phyloP scores from a whole-genome alignment of 352 stramenopile species.

The Globisporangium lucens region DNA sequence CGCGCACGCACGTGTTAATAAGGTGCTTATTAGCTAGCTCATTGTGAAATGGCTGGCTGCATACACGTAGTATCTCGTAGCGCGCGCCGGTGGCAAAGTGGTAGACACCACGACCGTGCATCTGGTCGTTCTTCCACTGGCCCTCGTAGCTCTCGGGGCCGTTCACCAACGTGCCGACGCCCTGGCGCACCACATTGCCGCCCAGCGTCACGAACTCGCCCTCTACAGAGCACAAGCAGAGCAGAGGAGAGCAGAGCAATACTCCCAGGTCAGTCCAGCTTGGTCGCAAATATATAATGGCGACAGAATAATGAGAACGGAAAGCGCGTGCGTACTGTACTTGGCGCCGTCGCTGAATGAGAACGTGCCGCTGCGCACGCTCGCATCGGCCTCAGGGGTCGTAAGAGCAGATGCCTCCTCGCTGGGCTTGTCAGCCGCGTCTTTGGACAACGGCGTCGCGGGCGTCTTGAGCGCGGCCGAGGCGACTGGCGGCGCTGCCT shows the following conservation, averaged over 20 bases:
- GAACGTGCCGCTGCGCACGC: conserved; percentile 46
- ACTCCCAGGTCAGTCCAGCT: neutral
- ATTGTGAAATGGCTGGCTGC: neutral
- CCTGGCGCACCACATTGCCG: conserved; percentile 53
- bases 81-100: conserved; percentile 60
- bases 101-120: conserved; percentile 67
- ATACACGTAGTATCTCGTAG: conserved; percentile 43
- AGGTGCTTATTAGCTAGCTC: neutral
- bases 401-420: conserved; percentile 18
- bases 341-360: conserved; percentile 64
- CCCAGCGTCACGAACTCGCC: conserved; percentile 38
- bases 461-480: conserved; percentile 11
- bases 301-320: conserved; percentile 6
- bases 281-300: neutral
- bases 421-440: conserved; percentile 17
- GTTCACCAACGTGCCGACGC: conserved; percentile 40
- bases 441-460: conserved; percentile 8
- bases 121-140: conserved; percentile 58
- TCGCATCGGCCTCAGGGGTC: conserved; percentile 31
- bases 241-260: neutral
- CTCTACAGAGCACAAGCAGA: conserved; percentile 20
- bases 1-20: neutral
- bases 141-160: conserved; percentile 66
- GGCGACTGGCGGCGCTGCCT: conserved; percentile 14
- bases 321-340: conserved; percentile 30